Conservation (phyloP, 129 eudicot species). For the Tagetes patula region DNA sequence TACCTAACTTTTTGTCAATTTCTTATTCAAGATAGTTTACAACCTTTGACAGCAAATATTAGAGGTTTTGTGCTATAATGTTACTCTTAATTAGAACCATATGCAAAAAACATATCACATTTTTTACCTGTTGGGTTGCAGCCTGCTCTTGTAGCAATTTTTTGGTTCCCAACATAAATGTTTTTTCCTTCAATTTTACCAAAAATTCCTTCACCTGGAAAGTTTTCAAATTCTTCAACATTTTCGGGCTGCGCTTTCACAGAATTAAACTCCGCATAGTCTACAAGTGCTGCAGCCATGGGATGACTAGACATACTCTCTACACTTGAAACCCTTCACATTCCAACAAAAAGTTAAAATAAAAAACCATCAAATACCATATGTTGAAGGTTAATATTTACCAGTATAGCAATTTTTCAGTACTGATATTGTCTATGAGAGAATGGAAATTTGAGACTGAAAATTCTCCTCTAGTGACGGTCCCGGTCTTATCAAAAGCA, state of each 20-base stretch:
- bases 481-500: constrained; percentile 96
- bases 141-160: constrained; percentile 65
- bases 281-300: constrained; percentile 75
- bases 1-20: not conserved
- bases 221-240: constrained; percentile 71
- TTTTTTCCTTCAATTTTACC: constrained; percentile 70
- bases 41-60: not conserved
- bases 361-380: not conserved
- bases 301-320: constrained; percentile 97
- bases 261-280: constrained; percentile 48
- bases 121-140: constrained; percentile 49
- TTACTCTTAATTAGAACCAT: no score
- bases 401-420: constrained; percentile 61
- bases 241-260: constrained; percentile 63
- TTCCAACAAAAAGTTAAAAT: not conserved
- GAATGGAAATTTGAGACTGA: constrained; percentile 53
- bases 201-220: constrained; percentile 89
- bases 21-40: not conserved
- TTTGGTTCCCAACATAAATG: constrained; percentile 69
- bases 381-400: constrained; percentile 20
- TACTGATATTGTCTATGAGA: constrained; percentile 42
- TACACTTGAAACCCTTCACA: constrained; percentile 72
- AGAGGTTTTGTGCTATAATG: no score
- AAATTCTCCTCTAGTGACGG: constrained; percentile 88
- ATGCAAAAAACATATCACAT: not conserved